Conservation (phyloP, 2,329 filamentous ascomycete genomes). For the Cadophora sp. region DNA sequence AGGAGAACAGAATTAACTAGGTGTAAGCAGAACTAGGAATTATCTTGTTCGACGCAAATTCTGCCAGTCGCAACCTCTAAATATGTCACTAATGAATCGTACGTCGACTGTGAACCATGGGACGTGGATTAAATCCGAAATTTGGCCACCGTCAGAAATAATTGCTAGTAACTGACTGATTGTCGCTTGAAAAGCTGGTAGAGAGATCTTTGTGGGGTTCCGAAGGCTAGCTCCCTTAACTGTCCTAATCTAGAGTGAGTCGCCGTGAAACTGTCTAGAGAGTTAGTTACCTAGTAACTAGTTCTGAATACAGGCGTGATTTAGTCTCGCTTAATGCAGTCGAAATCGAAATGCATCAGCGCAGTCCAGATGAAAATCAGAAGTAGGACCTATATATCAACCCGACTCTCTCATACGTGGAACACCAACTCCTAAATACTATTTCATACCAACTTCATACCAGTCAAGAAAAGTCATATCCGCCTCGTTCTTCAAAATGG, state of each 20-base stretch:
- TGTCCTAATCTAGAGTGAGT: background rate
- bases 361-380: background rate
- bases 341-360: background rate
- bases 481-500: background rate
- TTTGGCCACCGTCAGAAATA: too few relatives aligned
- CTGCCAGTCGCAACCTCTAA: background rate
- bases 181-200: too few relatives aligned
- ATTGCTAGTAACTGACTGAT: too few relatives aligned
- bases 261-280: too few relatives aligned
- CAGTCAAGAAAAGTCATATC: background rate
- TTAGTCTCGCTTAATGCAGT: background rate
- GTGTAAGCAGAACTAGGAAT: background rate
- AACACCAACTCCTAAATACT: background rate
- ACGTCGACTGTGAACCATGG: too few relatives aligned
- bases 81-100: too few relatives aligned
- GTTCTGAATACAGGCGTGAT: background rate
- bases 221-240: too few relatives aligned
- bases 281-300: background rate
- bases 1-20: too few relatives aligned
- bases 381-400: background rate
- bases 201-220: too few relatives aligned
- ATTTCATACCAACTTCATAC: background rate
- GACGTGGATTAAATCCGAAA: too few relatives aligned
- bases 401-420: background rate
- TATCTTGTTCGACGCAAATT: background rate